Percentiles rank a stretch among this genome's conserved stretches.
Conservation (phyloP, 345 rosid genomes). For the Microthlaspi erraticum region DNA sequence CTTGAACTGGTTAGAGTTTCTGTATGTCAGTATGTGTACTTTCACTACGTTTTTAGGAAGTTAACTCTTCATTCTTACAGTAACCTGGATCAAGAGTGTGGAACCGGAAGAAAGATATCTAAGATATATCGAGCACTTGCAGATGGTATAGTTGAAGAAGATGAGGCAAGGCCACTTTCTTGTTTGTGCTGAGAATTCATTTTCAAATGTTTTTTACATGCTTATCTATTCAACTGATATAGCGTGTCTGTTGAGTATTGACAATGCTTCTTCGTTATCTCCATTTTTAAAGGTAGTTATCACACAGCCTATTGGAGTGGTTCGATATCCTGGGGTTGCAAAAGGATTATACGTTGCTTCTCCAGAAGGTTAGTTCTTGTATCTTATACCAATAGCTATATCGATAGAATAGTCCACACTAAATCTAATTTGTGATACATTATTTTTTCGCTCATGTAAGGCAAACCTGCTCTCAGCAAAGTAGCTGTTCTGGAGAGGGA, state of each 20-base stretch:
- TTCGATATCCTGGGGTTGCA: conserved; percentile 79
- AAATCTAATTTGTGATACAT: neutral
- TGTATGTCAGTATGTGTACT: neutral
- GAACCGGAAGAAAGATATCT: conserved; percentile 57
- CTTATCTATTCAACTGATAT: conserved; percentile 8
- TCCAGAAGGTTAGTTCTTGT: conserved; percentile 57
- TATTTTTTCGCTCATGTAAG: conserved; percentile 44
- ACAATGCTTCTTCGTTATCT: conserved; percentile 5
- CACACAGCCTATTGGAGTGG: conserved; percentile 75
- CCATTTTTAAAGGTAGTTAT: conserved; percentile 57
- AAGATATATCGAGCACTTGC: conserved; percentile 84
- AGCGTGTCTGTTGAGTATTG: neutral
- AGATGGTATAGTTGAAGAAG: conserved; percentile 62
- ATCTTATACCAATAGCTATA: conserved; percentile 19
- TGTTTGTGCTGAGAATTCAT: neutral
- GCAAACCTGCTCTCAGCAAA: conserved; percentile 79
- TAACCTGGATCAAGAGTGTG: conserved; percentile 42
- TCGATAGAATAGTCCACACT: neutral
- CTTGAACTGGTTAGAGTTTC: conserved; percentile 1
- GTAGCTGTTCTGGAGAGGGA: conserved; percentile 77
- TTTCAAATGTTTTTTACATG: conserved; percentile 1
- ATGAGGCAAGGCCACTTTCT: conserved; percentile 55
- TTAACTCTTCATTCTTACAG: conserved; percentile 31
- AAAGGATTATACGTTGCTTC: conserved; percentile 88
- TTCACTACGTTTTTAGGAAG: conserved; percentile 11